phyloP scores from a whole-genome alignment of 2,329 filamentous ascomycete species.

The Sporothrix brasiliensis region DNA sequence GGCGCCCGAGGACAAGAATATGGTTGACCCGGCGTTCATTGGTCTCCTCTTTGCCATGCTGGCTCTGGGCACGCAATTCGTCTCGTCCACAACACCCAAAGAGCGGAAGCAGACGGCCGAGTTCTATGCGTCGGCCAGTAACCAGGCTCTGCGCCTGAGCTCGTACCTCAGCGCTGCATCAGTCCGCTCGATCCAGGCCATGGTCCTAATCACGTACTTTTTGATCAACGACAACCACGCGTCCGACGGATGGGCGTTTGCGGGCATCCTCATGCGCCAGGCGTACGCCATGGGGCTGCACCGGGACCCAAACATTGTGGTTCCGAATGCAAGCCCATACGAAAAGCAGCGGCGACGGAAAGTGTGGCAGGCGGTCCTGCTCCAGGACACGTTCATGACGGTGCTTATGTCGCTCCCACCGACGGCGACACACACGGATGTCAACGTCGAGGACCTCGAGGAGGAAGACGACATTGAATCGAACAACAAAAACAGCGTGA shows the following conservation, averaged over 20 bases:
- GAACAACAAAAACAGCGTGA: constrained; percentile 63
- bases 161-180: constrained; percentile 77
- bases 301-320: constrained; percentile 73
- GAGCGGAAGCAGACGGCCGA: constrained; percentile 76
- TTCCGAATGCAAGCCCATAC: constrained; percentile 65
- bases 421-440: constrained; percentile 77
- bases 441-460: constrained; percentile 74
- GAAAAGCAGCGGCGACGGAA: constrained; percentile 80
- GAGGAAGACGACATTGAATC: constrained; percentile 51
- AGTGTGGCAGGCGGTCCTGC: constrained; percentile 77
- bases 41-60: constrained; percentile 77
- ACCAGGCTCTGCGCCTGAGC: constrained; percentile 73
- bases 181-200: constrained; percentile 72
- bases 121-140: constrained; percentile 78
- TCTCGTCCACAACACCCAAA: constrained; percentile 58
- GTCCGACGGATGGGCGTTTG: constrained; percentile 81
- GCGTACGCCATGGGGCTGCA: constrained; percentile 81
- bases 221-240: constrained; percentile 85
- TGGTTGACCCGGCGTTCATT: constrained; percentile 68
- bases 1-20: constrained; percentile 57
- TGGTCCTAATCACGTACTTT: constrained; percentile 82
- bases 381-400: constrained; percentile 81
- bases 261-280: constrained; percentile 74
- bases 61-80: constrained; percentile 77
- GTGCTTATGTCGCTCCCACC: constrained; percentile 77